A percentile compares a stretch with the other conserved stretches of the same genome.
Conservation (phyloP, 163 green algal species). For the Scenedesmus sp. region DNA sequence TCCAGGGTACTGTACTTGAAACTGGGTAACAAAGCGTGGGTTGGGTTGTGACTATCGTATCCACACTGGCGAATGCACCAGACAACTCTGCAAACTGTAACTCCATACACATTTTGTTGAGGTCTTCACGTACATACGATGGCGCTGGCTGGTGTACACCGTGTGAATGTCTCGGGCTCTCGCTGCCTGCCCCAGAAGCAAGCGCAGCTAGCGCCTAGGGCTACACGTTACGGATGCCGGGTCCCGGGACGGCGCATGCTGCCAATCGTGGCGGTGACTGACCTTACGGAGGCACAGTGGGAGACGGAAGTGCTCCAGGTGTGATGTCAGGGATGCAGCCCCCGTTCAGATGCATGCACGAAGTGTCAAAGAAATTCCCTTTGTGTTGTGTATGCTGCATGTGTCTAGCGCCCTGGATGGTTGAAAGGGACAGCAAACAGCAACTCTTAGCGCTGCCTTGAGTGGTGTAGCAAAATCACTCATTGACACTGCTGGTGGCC, state of each 20-base stretch:
- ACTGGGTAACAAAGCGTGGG: not conserved
- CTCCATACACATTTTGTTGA: too few species aligned
- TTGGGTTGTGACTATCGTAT: not conserved
- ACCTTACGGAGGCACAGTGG: conserved; percentile 62
- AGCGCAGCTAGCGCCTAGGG: not conserved
- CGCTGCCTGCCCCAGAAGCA: not conserved
- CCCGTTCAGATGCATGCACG: not conserved
- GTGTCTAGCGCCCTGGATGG: not conserved
- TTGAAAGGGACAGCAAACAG: not conserved
- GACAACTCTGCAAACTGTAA: too few species aligned
- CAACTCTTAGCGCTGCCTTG: not conserved
- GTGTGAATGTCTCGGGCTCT: not conserved
- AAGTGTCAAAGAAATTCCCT: not conserved
- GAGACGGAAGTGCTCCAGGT: conserved; percentile 84
- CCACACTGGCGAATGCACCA: too few species aligned
- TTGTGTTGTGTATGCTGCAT: not conserved
- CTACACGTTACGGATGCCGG: not conserved
- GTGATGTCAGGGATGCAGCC: not conserved
- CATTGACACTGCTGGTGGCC: not conserved
- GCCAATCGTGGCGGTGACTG: conserved; percentile 21
- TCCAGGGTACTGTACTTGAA: conserved; percentile 14
- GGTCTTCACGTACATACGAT: not conserved
- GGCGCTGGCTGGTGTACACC: not conserved
- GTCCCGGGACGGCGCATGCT: not conserved
- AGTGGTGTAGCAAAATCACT: not conserved